These are phyloP conservation scores for Sarocladium oryzae DNA, from an alignment of 2,329 filamentous ascomycete genomes.

Conservation along the genomic window DNA sequence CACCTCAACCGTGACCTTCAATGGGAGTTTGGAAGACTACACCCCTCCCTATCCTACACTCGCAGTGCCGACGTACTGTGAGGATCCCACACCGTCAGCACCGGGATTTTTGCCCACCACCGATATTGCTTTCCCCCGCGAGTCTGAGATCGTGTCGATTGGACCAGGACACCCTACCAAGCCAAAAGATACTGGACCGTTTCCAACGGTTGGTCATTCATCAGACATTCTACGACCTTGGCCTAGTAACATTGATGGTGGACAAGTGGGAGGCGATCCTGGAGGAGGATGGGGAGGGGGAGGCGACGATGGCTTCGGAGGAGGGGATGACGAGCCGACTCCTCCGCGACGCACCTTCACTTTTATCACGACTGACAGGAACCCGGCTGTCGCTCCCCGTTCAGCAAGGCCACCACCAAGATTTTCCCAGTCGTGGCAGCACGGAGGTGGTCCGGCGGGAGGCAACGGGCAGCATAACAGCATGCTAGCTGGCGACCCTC, in stretches of 20 bases:
- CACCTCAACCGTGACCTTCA: constrained; percentile 44
- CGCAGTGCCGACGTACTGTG: constrained; percentile 32
- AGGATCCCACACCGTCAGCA: constrained; percentile 5
- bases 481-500: constrained; percentile 1
- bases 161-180: neutral
- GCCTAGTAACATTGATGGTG: neutral
- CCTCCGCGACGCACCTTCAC: constrained; percentile 27
- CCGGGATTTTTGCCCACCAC: constrained; percentile 6
- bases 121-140: too few species aligned
- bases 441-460: neutral
- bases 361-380: constrained; percentile 48
- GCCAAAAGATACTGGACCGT: neutral
- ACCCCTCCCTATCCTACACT: constrained; percentile 38
- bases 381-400: constrained; percentile 38
- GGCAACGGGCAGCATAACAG: constrained; percentile 1
- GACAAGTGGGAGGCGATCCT: neutral
- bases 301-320: neutral
- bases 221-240: neutral
- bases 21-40: constrained; percentile 38
- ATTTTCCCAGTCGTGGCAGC: constrained; percentile 9
- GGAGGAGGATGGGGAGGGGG: neutral
- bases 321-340: neutral
- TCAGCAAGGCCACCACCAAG: constrained; percentile 10
- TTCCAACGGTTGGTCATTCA: neutral
- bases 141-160: constrained; percentile 6